These are phyloP conservation scores for Paraglomus brasilianum DNA, from an alignment of 192 early-diverging fungal species.

Conservation along the genomic window DNA sequence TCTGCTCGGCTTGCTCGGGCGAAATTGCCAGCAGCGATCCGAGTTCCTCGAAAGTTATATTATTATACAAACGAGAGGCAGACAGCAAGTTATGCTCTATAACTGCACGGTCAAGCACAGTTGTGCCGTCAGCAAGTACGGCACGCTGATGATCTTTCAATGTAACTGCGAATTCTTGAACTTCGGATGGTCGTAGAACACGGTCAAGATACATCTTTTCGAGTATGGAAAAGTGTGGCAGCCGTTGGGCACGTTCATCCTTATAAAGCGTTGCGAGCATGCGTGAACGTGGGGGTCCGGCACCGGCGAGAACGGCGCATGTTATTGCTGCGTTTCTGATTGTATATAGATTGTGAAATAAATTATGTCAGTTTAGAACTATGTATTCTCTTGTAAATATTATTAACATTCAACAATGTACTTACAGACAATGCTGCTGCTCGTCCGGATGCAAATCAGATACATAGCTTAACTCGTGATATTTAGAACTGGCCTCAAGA, in stretches of 20 bases:
- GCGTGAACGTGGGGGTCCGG: conserved; percentile 85
- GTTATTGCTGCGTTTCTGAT: conserved; percentile 72
- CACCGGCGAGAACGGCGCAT: conserved; percentile 87
- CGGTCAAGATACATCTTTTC: conserved; percentile 96
- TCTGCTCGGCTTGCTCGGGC: conserved; percentile 79
- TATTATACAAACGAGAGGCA: conserved; percentile 88
- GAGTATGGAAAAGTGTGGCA: conserved; percentile 72
- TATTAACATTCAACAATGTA: neutral
- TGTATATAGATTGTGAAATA: neutral
- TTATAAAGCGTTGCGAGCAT: conserved; percentile 87
- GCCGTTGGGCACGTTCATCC: conserved; percentile 84
- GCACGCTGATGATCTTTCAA: conserved; percentile 81
- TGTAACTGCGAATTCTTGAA: conserved; percentile 71
- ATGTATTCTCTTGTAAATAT: neutral
- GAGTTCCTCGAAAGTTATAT: conserved; percentile 87
- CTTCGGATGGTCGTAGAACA: conserved; percentile 73
- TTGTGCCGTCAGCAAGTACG: conserved; percentile 67
- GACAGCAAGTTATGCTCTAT: conserved; percentile 93
- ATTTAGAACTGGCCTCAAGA: conserved; percentile 79
- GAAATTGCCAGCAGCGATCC: conserved; percentile 73
- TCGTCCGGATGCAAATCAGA: conserved; percentile 60
- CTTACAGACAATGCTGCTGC: conserved; percentile 55
- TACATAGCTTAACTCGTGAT: conserved; percentile 82
- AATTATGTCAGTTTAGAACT: no score
- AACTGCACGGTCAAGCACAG: conserved; percentile 87